phyloP scores from a whole-genome alignment of 345 rosid genomes.

The Heritiera fomes region DNA sequence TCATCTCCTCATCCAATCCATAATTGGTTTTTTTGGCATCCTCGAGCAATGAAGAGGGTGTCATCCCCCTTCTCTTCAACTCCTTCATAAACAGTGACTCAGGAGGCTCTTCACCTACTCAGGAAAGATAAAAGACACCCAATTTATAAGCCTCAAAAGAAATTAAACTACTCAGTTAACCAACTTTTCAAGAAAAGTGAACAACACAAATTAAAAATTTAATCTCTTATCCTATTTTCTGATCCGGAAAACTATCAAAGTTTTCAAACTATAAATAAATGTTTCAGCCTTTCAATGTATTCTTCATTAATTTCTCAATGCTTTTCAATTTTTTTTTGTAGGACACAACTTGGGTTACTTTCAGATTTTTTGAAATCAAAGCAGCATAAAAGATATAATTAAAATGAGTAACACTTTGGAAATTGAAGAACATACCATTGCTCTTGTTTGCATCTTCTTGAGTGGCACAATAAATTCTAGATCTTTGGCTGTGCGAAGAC shows the following conservation, averaged over 20 bases:
- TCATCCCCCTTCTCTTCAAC: slow-evolving; percentile 87
- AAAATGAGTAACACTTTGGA: background rate
- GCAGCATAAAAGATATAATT: background rate
- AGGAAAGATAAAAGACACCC: slow-evolving; percentile 11
- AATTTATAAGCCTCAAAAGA: slow-evolving; percentile 17
- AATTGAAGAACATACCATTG: slow-evolving; percentile 50
- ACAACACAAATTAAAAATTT: too few relatives aligned
- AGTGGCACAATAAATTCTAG: slow-evolving; percentile 49
- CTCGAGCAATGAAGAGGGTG: slow-evolving; percentile 81
- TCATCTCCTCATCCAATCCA: slow-evolving; percentile 55
- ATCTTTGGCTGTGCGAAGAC: slow-evolving; percentile 24
- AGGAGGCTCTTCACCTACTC: slow-evolving; percentile 82
- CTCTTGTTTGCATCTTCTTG: slow-evolving; percentile 55
- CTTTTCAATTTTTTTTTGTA: background rate
- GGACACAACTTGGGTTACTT: background rate
- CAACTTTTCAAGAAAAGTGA: too few relatives aligned
- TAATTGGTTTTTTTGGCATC: slow-evolving; percentile 44
- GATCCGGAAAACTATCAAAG: background rate
- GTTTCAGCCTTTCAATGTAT: background rate
- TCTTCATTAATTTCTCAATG: background rate
- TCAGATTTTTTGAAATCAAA: background rate
- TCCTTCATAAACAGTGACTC: slow-evolving; percentile 97
- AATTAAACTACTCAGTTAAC: background rate
- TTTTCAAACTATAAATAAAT: background rate
- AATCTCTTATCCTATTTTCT: too few relatives aligned